These are phyloP conservation scores for Pleurotus tuber-regium DNA, from an alignment of 768 basidiomycete species.

Conservation along the genomic window DNA sequence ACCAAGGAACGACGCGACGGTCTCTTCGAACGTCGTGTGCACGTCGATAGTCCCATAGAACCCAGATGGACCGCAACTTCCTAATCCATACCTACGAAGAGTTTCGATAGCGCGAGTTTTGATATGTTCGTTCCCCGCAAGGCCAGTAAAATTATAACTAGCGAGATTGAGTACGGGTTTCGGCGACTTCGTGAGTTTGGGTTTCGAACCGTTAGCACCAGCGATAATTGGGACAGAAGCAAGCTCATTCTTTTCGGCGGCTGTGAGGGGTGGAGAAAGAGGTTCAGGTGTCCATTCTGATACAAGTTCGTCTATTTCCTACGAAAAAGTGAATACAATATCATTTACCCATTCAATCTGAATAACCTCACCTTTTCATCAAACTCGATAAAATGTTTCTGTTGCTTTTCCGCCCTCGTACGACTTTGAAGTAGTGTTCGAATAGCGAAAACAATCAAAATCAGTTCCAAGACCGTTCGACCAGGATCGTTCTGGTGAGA, in stretches of 20 bases:
- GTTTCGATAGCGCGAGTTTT: slow-evolving; percentile 84
- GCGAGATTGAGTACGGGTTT: slow-evolving; percentile 84
- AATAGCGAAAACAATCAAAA: slow-evolving; percentile 85
- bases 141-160: slow-evolving; percentile 88
- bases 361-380: slow-evolving; percentile 71
- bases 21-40: slow-evolving; percentile 83
- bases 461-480: slow-evolving; percentile 84
- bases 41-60: slow-evolving; percentile 98
- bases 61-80: slow-evolving; percentile 93
- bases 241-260: slow-evolving; percentile 66
- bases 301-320: slow-evolving; percentile 98
- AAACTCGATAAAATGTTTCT: slow-evolving; percentile 89
- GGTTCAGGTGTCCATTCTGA: slow-evolving; percentile 93
- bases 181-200: slow-evolving; percentile 67
- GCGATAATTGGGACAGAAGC: slow-evolving; percentile 70
- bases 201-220: slow-evolving; percentile 81
- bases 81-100: slow-evolving; percentile 85
- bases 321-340: slow-evolving; percentile 4
- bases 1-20: slow-evolving; percentile 89
- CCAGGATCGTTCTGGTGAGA: slow-evolving; percentile 97
- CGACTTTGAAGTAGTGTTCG: slow-evolving; percentile 88
- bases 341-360: not conserved
- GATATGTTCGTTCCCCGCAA: slow-evolving; percentile 84
- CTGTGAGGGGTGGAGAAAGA: slow-evolving; percentile 60
- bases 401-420: slow-evolving; percentile 80